Evolutionary conservation across 768 basidiomycete genomes (phyloP).

Genomic region (Wakefieldia striispora): DNA sequence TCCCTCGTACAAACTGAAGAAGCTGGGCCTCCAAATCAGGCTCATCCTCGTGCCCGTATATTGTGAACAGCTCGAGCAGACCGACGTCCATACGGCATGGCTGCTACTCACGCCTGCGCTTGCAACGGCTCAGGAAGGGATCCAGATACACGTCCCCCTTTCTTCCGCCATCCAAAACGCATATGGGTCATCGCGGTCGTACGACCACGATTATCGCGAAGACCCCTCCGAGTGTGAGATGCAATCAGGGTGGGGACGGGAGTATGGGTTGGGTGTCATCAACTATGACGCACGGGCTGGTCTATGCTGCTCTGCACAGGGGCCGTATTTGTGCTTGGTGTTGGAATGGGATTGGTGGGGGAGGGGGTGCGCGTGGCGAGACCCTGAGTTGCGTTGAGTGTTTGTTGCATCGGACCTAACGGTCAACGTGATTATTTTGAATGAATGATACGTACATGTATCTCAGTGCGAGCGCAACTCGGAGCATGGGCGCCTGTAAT

Average conservation of each 20-base stretch:
- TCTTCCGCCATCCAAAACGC: background rate
- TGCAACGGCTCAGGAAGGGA: slow-evolving; percentile 15
- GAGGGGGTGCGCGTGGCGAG: too few species aligned
- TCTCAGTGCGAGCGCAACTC: too few species aligned
- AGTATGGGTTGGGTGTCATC: slow-evolving; percentile 22
- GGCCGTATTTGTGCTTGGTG: too few species aligned
- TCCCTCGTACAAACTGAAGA: too few species aligned
- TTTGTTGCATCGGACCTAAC: too few species aligned
- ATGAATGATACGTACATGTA: too few species aligned
- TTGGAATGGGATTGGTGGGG: too few species aligned
- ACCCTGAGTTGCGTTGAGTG: too few species aligned
- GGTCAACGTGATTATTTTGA: too few species aligned
- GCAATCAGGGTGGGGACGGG: slow-evolving; percentile 7
- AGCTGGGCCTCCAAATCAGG: slow-evolving; percentile 18
- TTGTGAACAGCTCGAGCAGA: slow-evolving; percentile 19
- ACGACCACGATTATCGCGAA: slow-evolving; percentile 1
- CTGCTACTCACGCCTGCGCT: slow-evolving; percentile 21
- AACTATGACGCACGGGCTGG: slow-evolving; percentile 25
- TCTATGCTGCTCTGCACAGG: too few species aligned
- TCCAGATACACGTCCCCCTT: slow-evolving; percentile 17
- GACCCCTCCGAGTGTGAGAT: slow-evolving; percentile 7
- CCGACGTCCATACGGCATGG: slow-evolving; percentile 11
- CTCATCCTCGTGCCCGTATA: slow-evolving; percentile 22
- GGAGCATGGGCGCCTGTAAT: too few species aligned
- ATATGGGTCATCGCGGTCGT: slow-evolving; percentile 3